Evolutionary conservation across 1,284 basidiomycete species (phyloP).

Genomic region (Sparassis latifolia): DNA sequence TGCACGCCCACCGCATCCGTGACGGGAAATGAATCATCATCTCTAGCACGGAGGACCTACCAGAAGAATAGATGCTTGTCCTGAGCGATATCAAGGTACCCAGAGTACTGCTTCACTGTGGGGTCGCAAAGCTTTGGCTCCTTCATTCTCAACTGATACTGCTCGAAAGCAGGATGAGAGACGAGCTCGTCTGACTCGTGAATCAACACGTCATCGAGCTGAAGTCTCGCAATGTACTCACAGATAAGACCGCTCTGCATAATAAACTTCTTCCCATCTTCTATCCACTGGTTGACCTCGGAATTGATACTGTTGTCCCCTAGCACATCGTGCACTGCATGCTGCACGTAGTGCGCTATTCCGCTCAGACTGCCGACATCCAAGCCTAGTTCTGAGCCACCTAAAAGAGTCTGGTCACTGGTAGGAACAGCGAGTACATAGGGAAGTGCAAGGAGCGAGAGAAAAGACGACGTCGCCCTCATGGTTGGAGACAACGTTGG

Average conservation of each 20-base stretch:
- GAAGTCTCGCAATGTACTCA: neutral
- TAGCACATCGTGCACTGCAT: constrained; percentile 7
- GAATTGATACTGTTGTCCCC: neutral
- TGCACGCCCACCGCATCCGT: neutral
- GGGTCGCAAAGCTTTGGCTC: constrained; percentile 44
- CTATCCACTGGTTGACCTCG: constrained; percentile 1
- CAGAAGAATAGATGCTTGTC: constrained; percentile 49
- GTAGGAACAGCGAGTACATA: constrained; percentile 11
- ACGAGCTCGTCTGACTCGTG: constrained; percentile 16
- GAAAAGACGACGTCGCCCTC: constrained; percentile 9
- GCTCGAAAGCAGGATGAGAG: constrained; percentile 16
- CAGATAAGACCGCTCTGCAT: constrained; percentile 3
- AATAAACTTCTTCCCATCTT: neutral
- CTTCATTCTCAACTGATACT: constrained; percentile 36
- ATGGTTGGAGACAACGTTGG: constrained; percentile 5
- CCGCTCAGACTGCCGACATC: constrained; percentile 8
- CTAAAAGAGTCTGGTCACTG: constrained; percentile 12
- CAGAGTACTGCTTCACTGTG: constrained; percentile 47
- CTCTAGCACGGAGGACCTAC: constrained; percentile 11
- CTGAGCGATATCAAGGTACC: constrained; percentile 54
- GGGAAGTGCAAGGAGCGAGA: constrained; percentile 11
- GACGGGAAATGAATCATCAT: neutral
- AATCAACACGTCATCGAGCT: neutral
- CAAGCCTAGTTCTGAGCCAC: constrained; percentile 4
- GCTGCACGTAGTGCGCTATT: constrained; percentile 9